Conservation (phyloP, 1,284 basidiomycete genomes). For the Ceratobasidium sp. region DNA sequence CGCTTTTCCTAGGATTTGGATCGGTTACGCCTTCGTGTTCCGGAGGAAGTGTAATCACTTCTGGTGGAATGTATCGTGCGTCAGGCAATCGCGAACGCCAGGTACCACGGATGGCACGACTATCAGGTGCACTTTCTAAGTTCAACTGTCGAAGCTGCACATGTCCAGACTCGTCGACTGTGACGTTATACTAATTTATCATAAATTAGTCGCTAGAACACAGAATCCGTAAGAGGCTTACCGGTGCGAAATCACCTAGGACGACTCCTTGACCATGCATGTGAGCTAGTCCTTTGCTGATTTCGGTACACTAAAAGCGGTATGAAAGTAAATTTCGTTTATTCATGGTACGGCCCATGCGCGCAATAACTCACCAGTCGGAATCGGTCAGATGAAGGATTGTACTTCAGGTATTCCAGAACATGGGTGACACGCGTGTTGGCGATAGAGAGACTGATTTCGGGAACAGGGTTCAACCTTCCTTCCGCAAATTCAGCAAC, state of each 20-base stretch:
- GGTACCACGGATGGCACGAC: slow-evolving; percentile 12
- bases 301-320: neutral
- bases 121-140: neutral
- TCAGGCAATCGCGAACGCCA: slow-evolving; percentile 24
- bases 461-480: neutral
- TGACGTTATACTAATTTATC: neutral
- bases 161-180: slow-evolving; percentile 6
- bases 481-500: neutral
- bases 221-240: neutral
- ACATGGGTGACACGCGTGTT: slow-evolving; percentile 1
- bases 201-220: neutral
- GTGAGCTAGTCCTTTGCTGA: slow-evolving; percentile 9
- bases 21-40: slow-evolving; percentile 17
- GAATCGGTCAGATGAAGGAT: slow-evolving; percentile 13
- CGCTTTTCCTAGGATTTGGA: slow-evolving; percentile 23
- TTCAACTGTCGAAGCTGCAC: slow-evolving; percentile 12
- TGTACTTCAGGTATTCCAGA: slow-evolving; percentile 7
- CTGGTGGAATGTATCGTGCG: slow-evolving; percentile 20
- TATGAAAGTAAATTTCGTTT: neutral
- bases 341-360: too few species aligned
- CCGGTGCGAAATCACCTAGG: slow-evolving; percentile 23
- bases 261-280: slow-evolving; percentile 6
- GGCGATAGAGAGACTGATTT: neutral
- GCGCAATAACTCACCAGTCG: neutral
- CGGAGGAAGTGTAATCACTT: slow-evolving; percentile 16